Evolutionary conservation across 2,329 filamentous ascomycete species (phyloP), one percentile per base, ranked within the genome.

Genomic region (Fusarium drepaniforme): DNA sequence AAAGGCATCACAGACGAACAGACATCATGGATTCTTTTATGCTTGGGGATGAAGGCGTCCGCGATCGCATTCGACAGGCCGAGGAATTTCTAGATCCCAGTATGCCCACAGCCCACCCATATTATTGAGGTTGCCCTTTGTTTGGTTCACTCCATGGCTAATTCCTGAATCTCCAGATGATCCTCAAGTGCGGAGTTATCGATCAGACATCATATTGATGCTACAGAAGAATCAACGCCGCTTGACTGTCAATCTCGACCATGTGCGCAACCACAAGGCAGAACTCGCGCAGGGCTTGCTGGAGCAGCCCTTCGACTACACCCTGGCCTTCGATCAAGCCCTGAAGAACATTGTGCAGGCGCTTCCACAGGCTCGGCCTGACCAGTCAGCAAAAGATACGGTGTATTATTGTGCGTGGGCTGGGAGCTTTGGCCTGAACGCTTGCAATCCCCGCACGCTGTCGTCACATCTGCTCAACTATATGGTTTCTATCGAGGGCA

Each of bases 371-470:
- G 91, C 94, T 46, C 91, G 94, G 3, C 89, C 93, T 4, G 92
- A 93, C 77, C 94, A 97, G 83, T 92, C 91, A 2, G 89, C 91
- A 51, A 91, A 93, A 35, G 96, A 98, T 82, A 91, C 92, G 49
- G 88, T 94, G 78, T 99, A 98, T 85, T 98, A 99, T 83, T 98
- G 97, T 81, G 97, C 97, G n/a, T 98, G 94, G 86, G 91, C 96
- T 66, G 97, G 97, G 75, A 98, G 95, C 81, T 99, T 99, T 81
- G 97, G 97, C 75, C 92, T 98, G 82, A 97, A 94, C 82, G 90
- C 96, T 15, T 98, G 96, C 89, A 99, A 98, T 80, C 97, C 97
- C 46, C 91, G 97, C 77, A 98, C 97, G 1, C 86, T 99, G 35
- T 94, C 94, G 61, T 98, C 96, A 3, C 89, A 91, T 46, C 94